phyloP scores from a whole-genome alignment of 345 rosid genomes.

The Murraya koenigii region DNA sequence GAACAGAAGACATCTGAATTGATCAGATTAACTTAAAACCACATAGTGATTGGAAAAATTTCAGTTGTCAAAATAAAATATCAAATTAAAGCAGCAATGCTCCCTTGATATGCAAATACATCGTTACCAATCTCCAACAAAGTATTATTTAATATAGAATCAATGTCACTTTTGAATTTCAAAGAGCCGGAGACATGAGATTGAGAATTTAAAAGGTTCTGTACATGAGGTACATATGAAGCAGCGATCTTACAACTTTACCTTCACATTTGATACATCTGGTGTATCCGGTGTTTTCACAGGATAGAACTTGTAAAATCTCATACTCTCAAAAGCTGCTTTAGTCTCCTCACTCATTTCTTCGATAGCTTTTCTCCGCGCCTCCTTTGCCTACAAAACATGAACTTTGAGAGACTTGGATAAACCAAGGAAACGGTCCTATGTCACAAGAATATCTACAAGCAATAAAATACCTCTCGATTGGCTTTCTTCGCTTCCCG shows the following conservation, averaged over 20 bases:
- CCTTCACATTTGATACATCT: constrained; percentile 70
- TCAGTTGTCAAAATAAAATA: neutral
- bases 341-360: constrained; percentile 81
- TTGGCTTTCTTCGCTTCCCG: constrained; percentile 87
- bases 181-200: neutral
- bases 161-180: neutral
- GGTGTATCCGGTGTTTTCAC: constrained; percentile 66
- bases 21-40: neutral
- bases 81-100: neutral
- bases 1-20: neutral
- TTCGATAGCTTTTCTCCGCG: constrained; percentile 70
- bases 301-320: constrained; percentile 95
- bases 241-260: constrained; percentile 10
- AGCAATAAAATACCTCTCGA: constrained; percentile 51
- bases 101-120: neutral
- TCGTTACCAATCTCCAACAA: neutral
- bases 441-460: neutral
- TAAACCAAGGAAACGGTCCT: neutral
- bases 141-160: neutral
- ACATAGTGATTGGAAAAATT: neutral
- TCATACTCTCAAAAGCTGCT: constrained; percentile 63
- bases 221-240: neutral
- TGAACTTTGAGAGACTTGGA: constrained; percentile 16
- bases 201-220: neutral
- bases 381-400: constrained; percentile 70